These are phyloP conservation scores for Pichia sp. DNA, from an alignment of 1,139 yeast genomes.

Conservation along the genomic window DNA sequence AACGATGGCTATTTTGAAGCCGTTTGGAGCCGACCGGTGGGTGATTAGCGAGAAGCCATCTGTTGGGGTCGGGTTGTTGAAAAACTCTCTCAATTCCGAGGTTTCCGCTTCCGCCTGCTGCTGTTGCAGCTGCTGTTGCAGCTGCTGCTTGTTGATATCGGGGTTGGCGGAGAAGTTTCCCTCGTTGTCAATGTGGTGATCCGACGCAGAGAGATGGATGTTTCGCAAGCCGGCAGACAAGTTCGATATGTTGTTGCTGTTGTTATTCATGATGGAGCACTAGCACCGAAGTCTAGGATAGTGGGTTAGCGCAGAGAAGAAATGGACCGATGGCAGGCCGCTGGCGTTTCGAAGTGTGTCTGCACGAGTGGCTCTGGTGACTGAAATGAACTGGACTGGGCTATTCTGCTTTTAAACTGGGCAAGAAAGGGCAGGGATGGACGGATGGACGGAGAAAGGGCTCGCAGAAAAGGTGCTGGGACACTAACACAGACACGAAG, in stretches of 20 bases:
- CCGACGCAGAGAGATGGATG: constrained; percentile 18
- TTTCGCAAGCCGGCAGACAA: constrained; percentile 29
- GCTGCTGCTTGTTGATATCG: constrained; percentile 3
- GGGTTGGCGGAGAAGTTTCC: constrained; percentile 8
- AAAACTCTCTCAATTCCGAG: constrained; percentile 60
- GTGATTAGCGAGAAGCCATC: constrained; percentile 86
- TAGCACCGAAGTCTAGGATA: neutral
- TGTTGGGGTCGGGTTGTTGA: constrained; percentile 58
- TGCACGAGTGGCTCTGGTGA: no score
- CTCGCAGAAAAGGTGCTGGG: no score
- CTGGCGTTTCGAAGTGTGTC: neutral
- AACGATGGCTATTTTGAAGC: constrained; percentile 91
- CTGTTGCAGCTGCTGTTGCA: constrained; percentile 7
- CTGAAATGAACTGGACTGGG: no score
- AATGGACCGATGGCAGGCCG: neutral
- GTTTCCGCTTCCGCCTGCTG: constrained; percentile 7
- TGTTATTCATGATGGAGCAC: neutral
- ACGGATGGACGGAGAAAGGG: no score
- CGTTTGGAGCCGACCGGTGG: constrained; percentile 93
- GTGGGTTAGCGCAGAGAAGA: neutral
- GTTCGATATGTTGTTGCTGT: constrained; percentile 24
- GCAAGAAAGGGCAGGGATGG: no score
- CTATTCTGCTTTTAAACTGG: no score
- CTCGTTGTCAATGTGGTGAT: constrained; percentile 12
- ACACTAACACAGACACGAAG: no score